phyloP scores from a whole-genome alignment of 2,329 filamentous ascomycete genomes.

The Rachicladosporium sp. region DNA sequence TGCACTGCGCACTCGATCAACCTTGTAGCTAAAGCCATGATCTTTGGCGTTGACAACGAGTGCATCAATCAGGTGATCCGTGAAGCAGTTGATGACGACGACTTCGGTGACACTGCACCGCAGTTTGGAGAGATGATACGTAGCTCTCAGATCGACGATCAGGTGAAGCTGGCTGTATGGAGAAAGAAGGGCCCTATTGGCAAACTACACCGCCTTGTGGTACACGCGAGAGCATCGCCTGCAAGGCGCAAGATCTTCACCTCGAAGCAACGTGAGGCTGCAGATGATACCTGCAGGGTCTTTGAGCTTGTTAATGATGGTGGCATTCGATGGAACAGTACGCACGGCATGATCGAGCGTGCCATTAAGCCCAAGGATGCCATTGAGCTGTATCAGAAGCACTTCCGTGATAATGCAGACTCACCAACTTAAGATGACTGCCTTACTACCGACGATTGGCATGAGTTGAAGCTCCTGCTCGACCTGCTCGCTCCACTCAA shows the following conservation, averaged over 20 bases:
- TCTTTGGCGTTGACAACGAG: slow-evolving; percentile 6
- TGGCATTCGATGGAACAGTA: neutral
- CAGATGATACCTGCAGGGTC: neutral
- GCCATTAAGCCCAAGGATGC: slow-evolving; percentile 1
- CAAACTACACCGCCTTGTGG: slow-evolving; percentile 1
- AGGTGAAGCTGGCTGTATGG: too few relatives aligned
- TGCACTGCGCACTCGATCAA: slow-evolving; percentile 9
- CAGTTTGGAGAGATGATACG: too few relatives aligned
- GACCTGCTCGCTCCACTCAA: neutral
- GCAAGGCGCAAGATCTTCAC: neutral
- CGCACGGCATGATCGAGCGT: slow-evolving; percentile 1
- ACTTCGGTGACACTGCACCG: too few relatives aligned
- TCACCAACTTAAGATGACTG: neutral
- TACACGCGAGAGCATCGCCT: neutral
- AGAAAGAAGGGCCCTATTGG: neutral
- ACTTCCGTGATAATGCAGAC: slow-evolving; percentile 1
- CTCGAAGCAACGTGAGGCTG: neutral
- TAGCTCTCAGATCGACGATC: too few relatives aligned
- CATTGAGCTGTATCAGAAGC: neutral
- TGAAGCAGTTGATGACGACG: neutral
- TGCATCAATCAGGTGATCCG: slow-evolving; percentile 5
- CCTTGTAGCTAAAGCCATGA: slow-evolving; percentile 8
- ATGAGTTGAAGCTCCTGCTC: neutral
- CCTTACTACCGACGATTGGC: slow-evolving; percentile 1
- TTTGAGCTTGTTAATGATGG: neutral